A percentile compares a stretch with the other conserved stretches of the same genome.
phyloP scores from a whole-genome alignment of 2,329 filamentous ascomycete genomes.

The Alternaria sp. region DNA sequence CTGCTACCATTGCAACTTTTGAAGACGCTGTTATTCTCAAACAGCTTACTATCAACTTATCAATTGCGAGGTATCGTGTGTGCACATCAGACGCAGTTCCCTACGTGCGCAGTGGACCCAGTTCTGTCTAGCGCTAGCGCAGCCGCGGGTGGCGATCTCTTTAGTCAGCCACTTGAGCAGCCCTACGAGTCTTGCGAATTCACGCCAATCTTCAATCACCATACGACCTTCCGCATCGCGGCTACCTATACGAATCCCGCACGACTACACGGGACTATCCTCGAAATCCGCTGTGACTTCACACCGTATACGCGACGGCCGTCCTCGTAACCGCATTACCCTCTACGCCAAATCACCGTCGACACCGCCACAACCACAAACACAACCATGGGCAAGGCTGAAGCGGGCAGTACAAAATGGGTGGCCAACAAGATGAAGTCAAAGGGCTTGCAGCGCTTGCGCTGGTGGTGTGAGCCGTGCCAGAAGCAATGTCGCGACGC shows the following conservation, averaged over 20 bases:
- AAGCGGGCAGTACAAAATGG: conserved; percentile 89
- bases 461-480: conserved; percentile 90
- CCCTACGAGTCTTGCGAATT: conserved; percentile 7
- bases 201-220: background rate
- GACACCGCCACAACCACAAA: conserved; percentile 11
- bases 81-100: too few relatives aligned
- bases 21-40: too few relatives aligned
- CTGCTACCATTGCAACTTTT: too few relatives aligned
- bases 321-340: background rate
- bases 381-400: conserved; percentile 80
- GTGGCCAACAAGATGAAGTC: conserved; percentile 90
- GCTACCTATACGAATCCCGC: background rate
- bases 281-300: background rate
- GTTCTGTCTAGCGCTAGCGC: background rate
- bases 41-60: too few relatives aligned
- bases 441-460: conserved; percentile 66
- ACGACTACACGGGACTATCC: background rate
- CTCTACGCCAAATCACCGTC: background rate
- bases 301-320: background rate
- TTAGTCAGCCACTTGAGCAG: conserved; percentile 7
- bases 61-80: too few relatives aligned
- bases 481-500: conserved; percentile 79
- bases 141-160: conserved; percentile 12
- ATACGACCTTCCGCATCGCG: background rate
- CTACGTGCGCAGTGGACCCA: background rate